Conservation (phyloP, 352 stramenopile genomes). For the Globisporangium heterothallicum region DNA sequence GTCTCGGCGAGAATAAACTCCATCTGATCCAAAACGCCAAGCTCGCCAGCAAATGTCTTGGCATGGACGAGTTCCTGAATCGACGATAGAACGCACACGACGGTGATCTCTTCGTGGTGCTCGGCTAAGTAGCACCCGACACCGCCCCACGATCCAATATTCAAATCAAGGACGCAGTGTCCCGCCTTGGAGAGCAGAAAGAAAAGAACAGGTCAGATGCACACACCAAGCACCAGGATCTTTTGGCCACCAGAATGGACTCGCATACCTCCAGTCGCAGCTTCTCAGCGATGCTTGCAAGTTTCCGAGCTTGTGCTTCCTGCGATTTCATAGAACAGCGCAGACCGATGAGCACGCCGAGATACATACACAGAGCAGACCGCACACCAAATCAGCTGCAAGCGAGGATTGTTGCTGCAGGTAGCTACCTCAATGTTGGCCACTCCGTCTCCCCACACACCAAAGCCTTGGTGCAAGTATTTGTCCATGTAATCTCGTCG, state of each 20-base stretch:
- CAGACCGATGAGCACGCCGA: too few species aligned
- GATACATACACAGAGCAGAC: neutral
- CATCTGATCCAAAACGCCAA: constrained; percentile 52
- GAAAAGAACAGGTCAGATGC: too few species aligned
- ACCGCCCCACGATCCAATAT: constrained; percentile 73
- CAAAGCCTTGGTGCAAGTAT: constrained; percentile 75
- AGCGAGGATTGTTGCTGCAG: too few species aligned
- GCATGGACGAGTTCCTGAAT: constrained; percentile 52
- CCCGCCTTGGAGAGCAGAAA: constrained; percentile 20
- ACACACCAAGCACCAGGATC: neutral
- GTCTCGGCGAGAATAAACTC: constrained; percentile 69
- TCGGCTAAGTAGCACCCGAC: constrained; percentile 72
- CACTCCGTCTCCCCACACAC: constrained; percentile 53
- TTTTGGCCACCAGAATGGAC: neutral
- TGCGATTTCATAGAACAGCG: constrained; percentile 7
- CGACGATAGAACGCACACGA: constrained; percentile 58
- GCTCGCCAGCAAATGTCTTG: constrained; percentile 51
- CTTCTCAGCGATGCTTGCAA: constrained; percentile 52
- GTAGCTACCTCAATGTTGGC: constrained; percentile 38
- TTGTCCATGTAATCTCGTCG: constrained; percentile 67
- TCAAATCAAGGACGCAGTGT: constrained; percentile 76
- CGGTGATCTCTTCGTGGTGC: constrained; percentile 30
- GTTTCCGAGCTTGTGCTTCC: constrained; percentile 64
- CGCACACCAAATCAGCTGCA: neutral
- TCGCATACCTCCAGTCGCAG: constrained; percentile 48